Evolutionary conservation across 257 asterid genomes (phyloP).

Genomic region (Catharanthus roseus): DNA sequence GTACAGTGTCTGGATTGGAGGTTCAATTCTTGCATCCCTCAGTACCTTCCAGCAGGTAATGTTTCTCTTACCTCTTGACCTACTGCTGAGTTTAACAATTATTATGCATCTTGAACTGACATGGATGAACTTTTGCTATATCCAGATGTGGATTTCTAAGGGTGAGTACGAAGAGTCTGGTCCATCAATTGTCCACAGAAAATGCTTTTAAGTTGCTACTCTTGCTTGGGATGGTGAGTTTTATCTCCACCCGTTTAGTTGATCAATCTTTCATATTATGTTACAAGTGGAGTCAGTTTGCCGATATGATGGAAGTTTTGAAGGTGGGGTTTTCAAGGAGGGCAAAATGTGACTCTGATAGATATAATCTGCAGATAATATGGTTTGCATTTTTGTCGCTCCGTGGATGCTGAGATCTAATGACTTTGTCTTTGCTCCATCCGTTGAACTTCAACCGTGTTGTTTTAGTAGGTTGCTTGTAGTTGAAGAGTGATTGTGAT

Average conservation of each 20-base stretch:
- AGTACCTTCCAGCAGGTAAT: slow-evolving; percentile 49
- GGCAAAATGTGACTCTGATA: slow-evolving; percentile 12
- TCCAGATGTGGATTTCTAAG: slow-evolving; percentile 52
- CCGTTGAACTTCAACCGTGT: slow-evolving; percentile 17
- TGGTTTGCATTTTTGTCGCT: slow-evolving; percentile 18
- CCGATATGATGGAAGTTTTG: slow-evolving; percentile 21
- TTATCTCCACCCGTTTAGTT: slow-evolving; percentile 15
- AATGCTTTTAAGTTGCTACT: slow-evolving; percentile 39
- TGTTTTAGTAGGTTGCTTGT: slow-evolving; percentile 26
- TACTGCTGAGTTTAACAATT: not conserved
- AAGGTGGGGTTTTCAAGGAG: slow-evolving; percentile 19
- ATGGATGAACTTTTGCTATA: not conserved
- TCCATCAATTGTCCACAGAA: slow-evolving; percentile 50
- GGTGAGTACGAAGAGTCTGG: slow-evolving; percentile 47
- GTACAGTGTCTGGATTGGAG: slow-evolving; percentile 56
- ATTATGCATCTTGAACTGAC: not conserved
- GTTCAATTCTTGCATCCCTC: slow-evolving; percentile 49
- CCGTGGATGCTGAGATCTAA: slow-evolving; percentile 21
- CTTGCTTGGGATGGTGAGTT: slow-evolving; percentile 20
- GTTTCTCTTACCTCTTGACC: not conserved
- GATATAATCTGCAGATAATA: slow-evolving; percentile 9
- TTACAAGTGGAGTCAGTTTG: slow-evolving; percentile 17
- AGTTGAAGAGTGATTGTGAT: slow-evolving; percentile 29
- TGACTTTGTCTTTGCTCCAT: slow-evolving; percentile 12
- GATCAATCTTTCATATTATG: slow-evolving; percentile 15